Conservation (phyloP, 305 asterid genomes). For the Fraxinus floribunda region DNA sequence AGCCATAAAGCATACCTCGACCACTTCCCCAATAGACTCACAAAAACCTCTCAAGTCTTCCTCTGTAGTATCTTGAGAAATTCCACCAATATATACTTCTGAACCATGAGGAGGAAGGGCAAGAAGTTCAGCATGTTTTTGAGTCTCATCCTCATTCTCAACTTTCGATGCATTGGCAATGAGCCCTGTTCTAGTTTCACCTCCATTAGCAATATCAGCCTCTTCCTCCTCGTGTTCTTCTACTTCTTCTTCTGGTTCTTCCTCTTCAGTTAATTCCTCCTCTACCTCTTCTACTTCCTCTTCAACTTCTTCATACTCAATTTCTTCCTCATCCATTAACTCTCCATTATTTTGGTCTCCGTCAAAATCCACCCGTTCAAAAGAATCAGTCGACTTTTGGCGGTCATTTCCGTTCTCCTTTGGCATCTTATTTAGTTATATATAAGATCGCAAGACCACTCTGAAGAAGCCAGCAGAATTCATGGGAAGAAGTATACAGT, state of each 20-base stretch:
- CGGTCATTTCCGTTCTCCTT: conserved; percentile 39
- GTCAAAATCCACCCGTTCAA: conserved; percentile 36
- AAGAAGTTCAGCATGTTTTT: conserved; percentile 46
- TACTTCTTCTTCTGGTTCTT: conserved; percentile 35
- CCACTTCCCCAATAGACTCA: conserved; percentile 46
- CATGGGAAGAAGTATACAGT: conserved; percentile 9
- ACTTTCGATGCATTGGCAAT: conserved; percentile 26
- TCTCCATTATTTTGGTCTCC: conserved; percentile 41
- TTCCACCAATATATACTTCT: conserved; percentile 50
- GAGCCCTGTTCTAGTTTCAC: conserved; percentile 12
- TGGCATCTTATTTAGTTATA: conserved; percentile 47
- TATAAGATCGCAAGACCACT: conserved; percentile 40
- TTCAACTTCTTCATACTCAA: conserved; percentile 54
- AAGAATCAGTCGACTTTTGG: conserved; percentile 21
- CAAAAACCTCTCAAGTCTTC: conserved; percentile 43
- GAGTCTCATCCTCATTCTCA: conserved; percentile 28
- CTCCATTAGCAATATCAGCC: conserved; percentile 15
- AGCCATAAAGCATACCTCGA: conserved; percentile 36
- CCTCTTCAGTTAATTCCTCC: conserved; percentile 39
- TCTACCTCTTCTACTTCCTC: conserved; percentile 43
- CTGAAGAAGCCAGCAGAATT: conserved; percentile 48
- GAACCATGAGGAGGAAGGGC: conserved; percentile 64
- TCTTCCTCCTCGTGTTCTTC: conserved; percentile 34
- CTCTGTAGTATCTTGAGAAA: conserved; percentile 46
- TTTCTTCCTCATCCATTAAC: conserved; percentile 37